Evolutionary conservation across 768 basidiomycete genomes (phyloP), one percentile per base, ranked within the genome.

Genomic region (Tricholoma matsutake): DNA sequence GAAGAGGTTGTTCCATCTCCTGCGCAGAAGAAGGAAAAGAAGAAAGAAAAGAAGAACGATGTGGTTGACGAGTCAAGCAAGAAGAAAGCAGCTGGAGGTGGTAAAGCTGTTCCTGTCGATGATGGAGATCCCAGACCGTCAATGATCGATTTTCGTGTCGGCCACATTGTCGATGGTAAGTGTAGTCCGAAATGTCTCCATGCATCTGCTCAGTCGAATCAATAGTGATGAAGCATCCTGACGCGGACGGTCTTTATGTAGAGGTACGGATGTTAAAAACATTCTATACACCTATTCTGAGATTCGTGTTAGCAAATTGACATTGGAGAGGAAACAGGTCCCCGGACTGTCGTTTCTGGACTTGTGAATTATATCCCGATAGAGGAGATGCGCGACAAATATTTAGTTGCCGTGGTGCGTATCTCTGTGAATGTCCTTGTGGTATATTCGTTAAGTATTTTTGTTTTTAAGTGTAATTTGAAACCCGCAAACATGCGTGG

Each of bases 401-500:
- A 87, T 66, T 83, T 96, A 25, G 84, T 96, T 58, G 90, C 88
- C 41, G 89, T 97, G 51, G 94, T 94, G 73, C 32, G 86, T 73
- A 2, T 22, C 14, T 35, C 57, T 35, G 39, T 4, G 9, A 49
- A 53, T 55, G 45, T 39, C 31, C 14, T 52, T 32, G 54, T n/a
- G 31, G 18, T 54, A 29, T 49, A 11, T 34, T 37, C 18, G 49
- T 18, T 53, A 37, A 37, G 53, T 29, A 25, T 61, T 2, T 28
- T 2, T 13, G 8, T 31, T 45, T 6, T 57, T 4, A 45, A 92
- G 90, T 94, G 91, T 73, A 96, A 98, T 73, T 76, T 99, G 62
- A 98, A 99, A 75, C 96, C 96, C 4, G 96, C 91, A 6, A 88
- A 81, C 65, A 98, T 99, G 96, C 88, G 96, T 61, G 97, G 97